Conservation (phyloP, 2,329 filamentous ascomycete species). For the Calonectria crousiana region DNA sequence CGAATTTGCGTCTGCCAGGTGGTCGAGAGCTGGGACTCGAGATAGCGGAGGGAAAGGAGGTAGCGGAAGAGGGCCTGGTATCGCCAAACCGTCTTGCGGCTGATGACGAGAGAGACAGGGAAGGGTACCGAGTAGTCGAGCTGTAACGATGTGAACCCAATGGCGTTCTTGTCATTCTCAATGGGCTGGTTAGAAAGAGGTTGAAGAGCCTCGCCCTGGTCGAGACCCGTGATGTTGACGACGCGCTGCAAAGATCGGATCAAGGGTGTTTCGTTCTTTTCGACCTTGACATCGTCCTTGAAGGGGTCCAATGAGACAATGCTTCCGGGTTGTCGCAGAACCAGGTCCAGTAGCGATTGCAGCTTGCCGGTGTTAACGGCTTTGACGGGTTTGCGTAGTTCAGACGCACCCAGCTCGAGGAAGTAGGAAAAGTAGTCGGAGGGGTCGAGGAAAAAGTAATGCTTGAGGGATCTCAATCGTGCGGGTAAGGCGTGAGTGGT, state of each 20-base stretch:
- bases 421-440: slow-evolving; percentile 99
- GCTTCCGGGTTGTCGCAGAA: slow-evolving; percentile 94
- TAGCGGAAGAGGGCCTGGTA: slow-evolving; percentile 98
- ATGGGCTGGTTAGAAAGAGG: slow-evolving; percentile 75
- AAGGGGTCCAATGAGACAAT: slow-evolving; percentile 95
- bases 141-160: slow-evolving; percentile 91
- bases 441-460: slow-evolving; percentile 98
- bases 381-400: slow-evolving; percentile 90
- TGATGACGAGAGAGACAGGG: slow-evolving; percentile 94
- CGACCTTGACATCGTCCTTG: slow-evolving; percentile 97
- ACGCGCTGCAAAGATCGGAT: slow-evolving; percentile 96
- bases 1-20: slow-evolving; percentile 94
- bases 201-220: slow-evolving; percentile 86
- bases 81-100: slow-evolving; percentile 94
- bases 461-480: slow-evolving; percentile 90
- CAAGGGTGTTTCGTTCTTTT: slow-evolving; percentile 94
- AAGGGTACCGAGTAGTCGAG: slow-evolving; percentile 96
- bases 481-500: slow-evolving; percentile 93
- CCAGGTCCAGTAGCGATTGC: slow-evolving; percentile 94
- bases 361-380: slow-evolving; percentile 92
- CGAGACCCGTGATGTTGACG: slow-evolving; percentile 95
- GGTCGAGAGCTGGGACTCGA: slow-evolving; percentile 87
- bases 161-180: slow-evolving; percentile 89
- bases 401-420: slow-evolving; percentile 88
- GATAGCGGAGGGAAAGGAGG: slow-evolving; percentile 86